Conservation (phyloP, 257 asterid species). For the Pogostemon cablin region DNA sequence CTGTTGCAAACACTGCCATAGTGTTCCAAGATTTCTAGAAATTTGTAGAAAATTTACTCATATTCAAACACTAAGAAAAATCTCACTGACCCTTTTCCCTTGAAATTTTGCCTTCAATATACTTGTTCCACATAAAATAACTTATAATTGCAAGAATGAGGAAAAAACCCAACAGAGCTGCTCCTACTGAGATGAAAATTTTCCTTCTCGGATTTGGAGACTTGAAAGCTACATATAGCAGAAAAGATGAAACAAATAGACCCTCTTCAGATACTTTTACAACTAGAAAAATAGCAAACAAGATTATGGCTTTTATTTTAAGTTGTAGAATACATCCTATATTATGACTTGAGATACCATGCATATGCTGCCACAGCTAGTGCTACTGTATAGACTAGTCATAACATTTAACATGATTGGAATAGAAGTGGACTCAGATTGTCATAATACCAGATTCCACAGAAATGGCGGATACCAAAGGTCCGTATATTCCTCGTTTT, state of each 20-base stretch:
- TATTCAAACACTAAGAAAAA: background rate
- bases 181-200: constrained; percentile 43
- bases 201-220: constrained; percentile 28
- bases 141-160: constrained; percentile 41
- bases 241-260: background rate
- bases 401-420: background rate
- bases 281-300: background rate
- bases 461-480: constrained; percentile 63
- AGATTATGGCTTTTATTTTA: background rate
- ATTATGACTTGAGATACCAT: background rate
- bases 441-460: constrained; percentile 45
- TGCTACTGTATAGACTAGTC: background rate
- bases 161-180: constrained; percentile 30
- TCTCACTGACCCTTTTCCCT: constrained; percentile 56
- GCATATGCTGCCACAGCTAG: background rate
- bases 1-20: background rate
- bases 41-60: background rate
- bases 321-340: background rate
- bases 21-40: constrained; percentile 5
- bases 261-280: background rate
- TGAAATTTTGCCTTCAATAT: constrained; percentile 38
- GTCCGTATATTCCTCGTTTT: constrained; percentile 51
- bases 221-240: constrained; percentile 42
- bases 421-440: background rate
- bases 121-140: constrained; percentile 45